Percentiles rank a stretch among this genome's conserved stretches.
Conservation (phyloP, 805 yeast species). For the Kluyveromyces dobzhanskii region DNA sequence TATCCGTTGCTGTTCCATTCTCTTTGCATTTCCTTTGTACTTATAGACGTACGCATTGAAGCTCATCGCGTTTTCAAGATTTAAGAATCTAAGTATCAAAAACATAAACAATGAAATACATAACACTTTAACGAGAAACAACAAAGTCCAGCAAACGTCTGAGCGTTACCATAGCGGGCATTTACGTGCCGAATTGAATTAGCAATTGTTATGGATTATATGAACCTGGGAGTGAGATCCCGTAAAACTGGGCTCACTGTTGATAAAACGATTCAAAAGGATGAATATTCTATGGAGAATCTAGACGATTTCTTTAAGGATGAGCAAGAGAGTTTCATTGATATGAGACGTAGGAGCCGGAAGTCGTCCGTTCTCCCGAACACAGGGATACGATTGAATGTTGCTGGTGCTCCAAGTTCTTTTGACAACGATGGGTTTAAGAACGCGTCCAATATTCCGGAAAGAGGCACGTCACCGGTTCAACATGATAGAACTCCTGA, state of each 20-base stretch:
- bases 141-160: not conserved
- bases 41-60: too few species aligned
- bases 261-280: conserved; percentile 39
- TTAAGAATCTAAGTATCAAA: too few species aligned
- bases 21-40: too few species aligned
- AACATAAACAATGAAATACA: too few species aligned
- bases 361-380: conserved; percentile 15
- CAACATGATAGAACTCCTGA: not conserved
- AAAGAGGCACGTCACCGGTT: conserved; percentile 4
- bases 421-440: conserved; percentile 4
- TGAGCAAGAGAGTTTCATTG: conserved; percentile 23
- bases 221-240: conserved; percentile 49
- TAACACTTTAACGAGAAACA: not conserved
- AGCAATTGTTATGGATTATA: conserved; percentile 37
- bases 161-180: too few species aligned
- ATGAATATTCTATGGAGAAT: conserved; percentile 59
- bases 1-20: too few species aligned
- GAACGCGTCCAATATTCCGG: conserved; percentile 3
- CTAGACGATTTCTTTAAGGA: conserved; percentile 60
- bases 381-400: not conserved
- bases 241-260: conserved; percentile 58
- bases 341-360: conserved; percentile 14
- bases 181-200: too few species aligned
- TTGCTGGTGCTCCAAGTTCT: not conserved
- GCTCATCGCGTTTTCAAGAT: too few species aligned